Evolutionary conservation across 208 protist species (phyloP).

Genomic region (Lotmaria passim): DNA sequence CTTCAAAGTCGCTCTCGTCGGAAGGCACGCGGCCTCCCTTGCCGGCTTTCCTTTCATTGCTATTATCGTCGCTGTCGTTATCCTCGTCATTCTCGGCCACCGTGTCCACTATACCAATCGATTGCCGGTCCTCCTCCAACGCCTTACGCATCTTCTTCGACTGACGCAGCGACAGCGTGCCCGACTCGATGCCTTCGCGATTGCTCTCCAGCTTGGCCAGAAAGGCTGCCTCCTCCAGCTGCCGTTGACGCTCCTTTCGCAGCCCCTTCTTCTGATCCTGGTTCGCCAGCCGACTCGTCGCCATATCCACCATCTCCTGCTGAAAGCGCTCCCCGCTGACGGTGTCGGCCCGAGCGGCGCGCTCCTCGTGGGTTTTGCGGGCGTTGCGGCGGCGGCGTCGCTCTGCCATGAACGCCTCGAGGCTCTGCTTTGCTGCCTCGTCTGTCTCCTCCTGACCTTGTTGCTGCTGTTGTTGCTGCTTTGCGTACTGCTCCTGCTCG

Average conservation of each 20-base stretch:
- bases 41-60: no score
- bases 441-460: conserved; percentile 7
- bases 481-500: conserved; percentile 71
- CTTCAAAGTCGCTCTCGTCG: conserved; percentile 38
- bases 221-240: conserved; percentile 98
- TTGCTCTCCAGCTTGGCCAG: conserved; percentile 97
- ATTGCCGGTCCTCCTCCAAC: conserved; percentile 68
- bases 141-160: conserved; percentile 72
- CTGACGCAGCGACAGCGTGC: conserved; percentile 83
- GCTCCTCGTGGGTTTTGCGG: conserved; percentile 94
- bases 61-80: conserved; percentile 19
- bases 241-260: conserved; percentile 97
- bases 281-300: conserved; percentile 99
- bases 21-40: no score
- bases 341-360: conserved; percentile 96
- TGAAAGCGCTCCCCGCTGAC: conserved; percentile 98
- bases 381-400: conserved; percentile 58
- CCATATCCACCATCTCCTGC: conserved; percentile 98
- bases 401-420: conserved; percentile 81
- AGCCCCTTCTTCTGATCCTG: conserved; percentile 99
- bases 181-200: conserved; percentile 96
- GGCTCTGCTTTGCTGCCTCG: conserved; percentile 35
- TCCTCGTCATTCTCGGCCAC: conserved; percentile 16
- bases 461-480: conserved; percentile 48
- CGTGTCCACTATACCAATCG: conserved; percentile 30